These are phyloP conservation scores for Meyerozyma smithsonii DNA, from an alignment of 1,139 yeast species.

Conservation along the genomic window DNA sequence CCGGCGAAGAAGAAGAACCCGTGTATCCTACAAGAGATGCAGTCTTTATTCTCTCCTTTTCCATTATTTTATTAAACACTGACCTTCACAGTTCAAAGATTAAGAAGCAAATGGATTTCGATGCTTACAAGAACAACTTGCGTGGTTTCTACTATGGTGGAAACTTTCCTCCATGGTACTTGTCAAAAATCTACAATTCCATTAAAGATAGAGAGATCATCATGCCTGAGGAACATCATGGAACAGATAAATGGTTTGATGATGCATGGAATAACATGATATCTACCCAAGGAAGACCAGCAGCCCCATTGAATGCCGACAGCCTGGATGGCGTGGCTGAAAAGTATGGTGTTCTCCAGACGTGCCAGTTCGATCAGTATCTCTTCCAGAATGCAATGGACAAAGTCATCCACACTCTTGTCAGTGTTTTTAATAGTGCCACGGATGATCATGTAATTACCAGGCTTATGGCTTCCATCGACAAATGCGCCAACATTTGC, in stretches of 20 bases:
- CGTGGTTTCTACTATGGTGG: constrained; percentile 72
- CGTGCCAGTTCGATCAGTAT: constrained; percentile 57
- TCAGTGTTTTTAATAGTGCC: constrained; percentile 80
- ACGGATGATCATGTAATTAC: constrained; percentile 87
- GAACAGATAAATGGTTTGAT: constrained; percentile 84
- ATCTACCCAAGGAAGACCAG: constrained; percentile 36
- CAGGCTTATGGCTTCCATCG: constrained; percentile 81
- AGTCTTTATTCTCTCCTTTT: constrained; percentile 67
- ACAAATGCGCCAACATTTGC: constrained; percentile 77
- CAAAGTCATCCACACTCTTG: constrained; percentile 61
- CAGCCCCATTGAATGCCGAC: constrained; percentile 11
- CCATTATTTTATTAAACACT: constrained; percentile 73
- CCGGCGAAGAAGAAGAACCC: constrained; percentile 21
- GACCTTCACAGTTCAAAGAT: constrained; percentile 77
- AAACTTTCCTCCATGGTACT: constrained; percentile 84
- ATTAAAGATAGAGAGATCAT: constrained; percentile 86
- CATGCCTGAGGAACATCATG: constrained; percentile 96
- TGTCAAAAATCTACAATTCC: constrained; percentile 73
- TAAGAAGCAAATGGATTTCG: constrained; percentile 82
- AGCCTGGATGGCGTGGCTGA: constrained; percentile 14
- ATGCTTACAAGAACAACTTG: constrained; percentile 73
- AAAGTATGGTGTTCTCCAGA: constrained; percentile 11
- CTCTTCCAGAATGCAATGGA: constrained; percentile 62
- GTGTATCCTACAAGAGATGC: constrained; percentile 71
- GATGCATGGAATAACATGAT: constrained; percentile 88